Percentiles rank a stretch among this genome's conserved stretches.
phyloP scores from a whole-genome alignment of 805 yeast genomes.

The Barnettozyma siamensis region DNA sequence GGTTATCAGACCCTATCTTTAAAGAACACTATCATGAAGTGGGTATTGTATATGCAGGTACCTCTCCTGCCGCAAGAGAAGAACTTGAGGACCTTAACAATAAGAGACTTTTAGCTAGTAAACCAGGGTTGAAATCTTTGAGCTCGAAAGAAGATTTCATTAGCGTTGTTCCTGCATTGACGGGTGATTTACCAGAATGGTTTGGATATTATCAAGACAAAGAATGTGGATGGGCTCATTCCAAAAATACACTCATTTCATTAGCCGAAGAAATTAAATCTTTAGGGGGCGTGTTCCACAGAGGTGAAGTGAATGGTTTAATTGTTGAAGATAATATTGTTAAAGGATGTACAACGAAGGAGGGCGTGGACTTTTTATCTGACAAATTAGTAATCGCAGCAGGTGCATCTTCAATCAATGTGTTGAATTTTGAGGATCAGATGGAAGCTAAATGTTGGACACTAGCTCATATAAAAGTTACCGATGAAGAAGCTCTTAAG shows the following conservation, averaged over 20 bases:
- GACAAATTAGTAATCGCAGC: constrained; percentile 27
- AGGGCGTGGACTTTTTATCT: neutral
- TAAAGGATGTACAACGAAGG: neutral
- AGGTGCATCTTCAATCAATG: constrained; percentile 28
- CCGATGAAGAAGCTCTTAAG: constrained; percentile 23
- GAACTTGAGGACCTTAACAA: neutral
- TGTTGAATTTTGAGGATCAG: constrained; percentile 28
- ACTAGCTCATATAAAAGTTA: constrained; percentile 29
- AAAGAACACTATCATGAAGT: neutral
- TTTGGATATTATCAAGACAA: constrained; percentile 26
- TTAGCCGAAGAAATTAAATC: constrained; percentile 24
- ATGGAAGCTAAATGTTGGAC: constrained; percentile 31
- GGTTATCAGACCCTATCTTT: neutral
- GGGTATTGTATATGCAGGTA: neutral
- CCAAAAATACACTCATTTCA: constrained; percentile 26
- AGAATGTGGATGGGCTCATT: constrained; percentile 33
- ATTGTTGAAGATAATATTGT: neutral
- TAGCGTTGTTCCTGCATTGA: neutral
- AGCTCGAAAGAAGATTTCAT: constrained; percentile 4
- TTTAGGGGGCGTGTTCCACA: constrained; percentile 28
- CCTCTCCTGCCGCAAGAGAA: neutral
- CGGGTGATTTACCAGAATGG: constrained; percentile 21
- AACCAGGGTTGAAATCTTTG: constrained; percentile 3
- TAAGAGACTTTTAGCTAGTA: constrained; percentile 3
- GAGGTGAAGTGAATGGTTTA: constrained; percentile 8